Base-by-base conservation (phyloP, 306 rosid species). In the Prunus padus region DNA sequence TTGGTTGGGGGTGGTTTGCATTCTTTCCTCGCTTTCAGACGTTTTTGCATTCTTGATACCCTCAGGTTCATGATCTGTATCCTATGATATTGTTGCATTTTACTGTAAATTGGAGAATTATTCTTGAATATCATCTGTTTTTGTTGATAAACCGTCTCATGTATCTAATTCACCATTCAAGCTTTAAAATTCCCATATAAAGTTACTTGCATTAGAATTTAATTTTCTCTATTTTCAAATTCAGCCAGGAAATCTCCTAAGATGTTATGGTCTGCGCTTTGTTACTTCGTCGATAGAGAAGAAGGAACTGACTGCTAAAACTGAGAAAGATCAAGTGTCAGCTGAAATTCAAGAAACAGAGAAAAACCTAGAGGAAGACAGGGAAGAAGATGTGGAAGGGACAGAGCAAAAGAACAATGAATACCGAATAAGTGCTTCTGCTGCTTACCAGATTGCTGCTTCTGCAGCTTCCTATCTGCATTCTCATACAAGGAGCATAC, bases 401-500 rank as follows among this genome's bases (percentile, higher is more conserved):
- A 81, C 80, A 74, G 84, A 83, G 64, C 68, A 76, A 72, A 80
- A 79, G 64, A 82, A 77, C 22, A 63, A 72, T 60, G 91, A 86
- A 40, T 67, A 78, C 80, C 78, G 54, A 74, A 86, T 92, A 66
- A 85, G 91, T 86, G 89, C 97, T n/a, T 42, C 86, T 31, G 80
- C 82, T 75, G 97, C 96, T 75, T 95, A 86, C 50, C 87, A 86
- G 11, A 89, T 95, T 82, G 96, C 94, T 54, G 97, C 97, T 30
- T 90, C 97, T 74, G 97, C 99, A 61, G 97, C 97, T 56, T 86
- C 97, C 37, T 92, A 89, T 80, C 87, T 95, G 77, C 96, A 89
- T 80, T 77, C 89, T 64, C 96, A 81, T 46, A 86, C 97, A 4
- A 87, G 60, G 79, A 89, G 86, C 82, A 82, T 92, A 54, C 88